phyloP scores from a whole-genome alignment of 148 eudicot genomes.

The Pharnaceum exiguum region DNA sequence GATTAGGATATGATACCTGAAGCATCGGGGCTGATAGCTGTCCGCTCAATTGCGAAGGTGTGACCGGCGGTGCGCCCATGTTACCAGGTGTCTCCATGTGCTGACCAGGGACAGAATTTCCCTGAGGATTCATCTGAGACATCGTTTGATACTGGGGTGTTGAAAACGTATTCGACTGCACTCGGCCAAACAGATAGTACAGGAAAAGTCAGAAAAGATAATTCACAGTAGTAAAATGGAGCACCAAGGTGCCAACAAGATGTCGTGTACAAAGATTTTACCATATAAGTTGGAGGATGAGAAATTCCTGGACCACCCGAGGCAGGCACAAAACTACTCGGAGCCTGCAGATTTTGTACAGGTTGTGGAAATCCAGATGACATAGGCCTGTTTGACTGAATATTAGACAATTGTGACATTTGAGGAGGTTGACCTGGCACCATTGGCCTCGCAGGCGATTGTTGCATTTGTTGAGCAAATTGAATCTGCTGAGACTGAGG shows the following conservation, averaged over 20 bases:
- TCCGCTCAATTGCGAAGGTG: slow-evolving; percentile 36
- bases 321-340: slow-evolving; percentile 43
- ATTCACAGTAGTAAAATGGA: slow-evolving; percentile 4
- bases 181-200: too few relatives aligned
- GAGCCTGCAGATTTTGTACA: slow-evolving; percentile 48
- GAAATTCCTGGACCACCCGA: slow-evolving; percentile 46
- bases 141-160: slow-evolving; percentile 45
- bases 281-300: slow-evolving; percentile 49
- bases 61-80: slow-evolving; percentile 35
- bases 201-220: slow-evolving; percentile 31
- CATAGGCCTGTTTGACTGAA: slow-evolving; percentile 48
- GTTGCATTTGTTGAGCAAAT: slow-evolving; percentile 58
- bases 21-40: slow-evolving; percentile 35
- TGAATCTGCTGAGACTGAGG: slow-evolving; percentile 55
- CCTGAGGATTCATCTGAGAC: slow-evolving; percentile 41
- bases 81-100: slow-evolving; percentile 35
- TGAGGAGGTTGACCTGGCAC: slow-evolving; percentile 42
- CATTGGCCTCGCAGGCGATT: slow-evolving; percentile 45
- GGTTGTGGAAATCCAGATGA: slow-evolving; percentile 48
- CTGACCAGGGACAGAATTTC: slow-evolving; percentile 42
- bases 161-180: slow-evolving; percentile 46
- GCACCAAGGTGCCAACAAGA: slow-evolving; percentile 5
- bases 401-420: slow-evolving; percentile 47
- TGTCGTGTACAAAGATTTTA: slow-evolving; percentile 28
- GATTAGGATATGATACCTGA: too few relatives aligned